Evolutionary conservation across 1,139 yeast species (phyloP), one percentile per base, ranked within the genome.

Genomic region (Geotrichum siamense): DNA sequence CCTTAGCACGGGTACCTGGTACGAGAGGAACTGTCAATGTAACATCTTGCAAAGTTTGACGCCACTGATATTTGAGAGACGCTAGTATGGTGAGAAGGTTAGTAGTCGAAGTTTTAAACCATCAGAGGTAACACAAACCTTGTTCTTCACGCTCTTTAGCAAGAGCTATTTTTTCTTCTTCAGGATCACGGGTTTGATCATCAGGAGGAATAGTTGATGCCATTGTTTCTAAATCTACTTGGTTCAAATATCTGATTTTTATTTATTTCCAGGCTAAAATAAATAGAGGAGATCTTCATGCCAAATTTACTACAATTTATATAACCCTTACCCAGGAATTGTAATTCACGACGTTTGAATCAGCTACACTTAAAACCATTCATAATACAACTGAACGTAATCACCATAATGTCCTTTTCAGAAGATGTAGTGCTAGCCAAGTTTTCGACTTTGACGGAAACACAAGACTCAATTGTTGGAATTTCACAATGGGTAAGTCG

Each of bases 381-480:
- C n/a, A n/a, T n/a, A n/a, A n/a, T n/a, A n/a, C n/a, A n/a, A n/a
- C n/a, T n/a, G n/a, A n/a, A n/a, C n/a, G n/a, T n/a, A n/a, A n/a
- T n/a, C n/a, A n/a, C n/a, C n/a, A n/a, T n/a, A n/a, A 79, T 81
- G 86, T 77, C 87, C 15, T 82, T 75, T 56, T 69, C 85, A 1
- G 68, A 72, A 43, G 79, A 74, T 34, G 70, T 66, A 30, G 75
- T 82, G 20, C 37, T 54, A 39, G 69, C 75, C 50, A 84, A 82
- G 62, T 69, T 86, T 39, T 69, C 71, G 5, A 63, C 72, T 8
- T 68, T 85, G 38, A 81, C 78, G 55, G 94, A 82, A 52, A 79
- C 94, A 0, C 94, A 82, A 58, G 93, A 84, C 49, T 77, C 89
- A 9, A 85, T 85, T 54, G 91, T 83, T 25, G 74, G 86, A 5